Conservation (phyloP, 1,139 yeast genomes). For the Saccharomyces hybrid region DNA sequence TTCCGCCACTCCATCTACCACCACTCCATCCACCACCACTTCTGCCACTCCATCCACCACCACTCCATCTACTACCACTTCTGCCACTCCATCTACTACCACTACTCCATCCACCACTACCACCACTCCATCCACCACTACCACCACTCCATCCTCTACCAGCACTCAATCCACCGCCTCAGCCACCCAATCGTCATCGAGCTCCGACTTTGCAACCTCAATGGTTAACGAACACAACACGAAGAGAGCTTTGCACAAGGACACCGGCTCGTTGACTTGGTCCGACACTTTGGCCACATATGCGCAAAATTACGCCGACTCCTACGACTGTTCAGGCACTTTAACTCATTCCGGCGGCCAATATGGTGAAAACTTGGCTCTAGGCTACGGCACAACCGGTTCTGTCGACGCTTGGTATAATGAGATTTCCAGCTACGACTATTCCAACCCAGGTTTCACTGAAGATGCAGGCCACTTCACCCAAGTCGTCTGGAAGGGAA, state of each 20-base stretch:
- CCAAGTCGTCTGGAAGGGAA: slow-evolving; percentile 57
- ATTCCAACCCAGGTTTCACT: slow-evolving; percentile 33
- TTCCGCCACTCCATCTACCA: slow-evolving; percentile 9
- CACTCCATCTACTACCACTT: slow-evolving; percentile 17
- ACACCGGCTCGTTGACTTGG: slow-evolving; percentile 47
- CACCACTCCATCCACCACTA: slow-evolving; percentile 17
- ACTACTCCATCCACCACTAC: slow-evolving; percentile 10
- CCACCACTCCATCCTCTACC: slow-evolving; percentile 7
- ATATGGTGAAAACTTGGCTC: slow-evolving; percentile 58
- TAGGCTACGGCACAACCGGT: slow-evolving; percentile 40
- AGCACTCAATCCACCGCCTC: slow-evolving; percentile 17
- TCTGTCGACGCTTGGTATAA: slow-evolving; percentile 59
- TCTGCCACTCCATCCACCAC: slow-evolving; percentile 9
- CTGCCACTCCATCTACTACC: slow-evolving; percentile 7
- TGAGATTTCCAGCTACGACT: slow-evolving; percentile 48
- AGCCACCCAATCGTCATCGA: slow-evolving; percentile 14
- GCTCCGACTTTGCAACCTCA: slow-evolving; percentile 33
- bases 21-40: slow-evolving; percentile 19
- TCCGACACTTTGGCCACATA: slow-evolving; percentile 36
- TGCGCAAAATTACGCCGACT: slow-evolving; percentile 44
- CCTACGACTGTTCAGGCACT: slow-evolving; percentile 46
- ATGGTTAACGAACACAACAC: slow-evolving; percentile 46
- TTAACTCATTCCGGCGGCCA: slow-evolving; percentile 54
- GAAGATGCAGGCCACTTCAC: slow-evolving; percentile 53
- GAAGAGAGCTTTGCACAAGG: slow-evolving; percentile 49